Conservation (phyloP, 495 filamentous ascomycete genomes). For the Aspergillus hancockii region DNA sequence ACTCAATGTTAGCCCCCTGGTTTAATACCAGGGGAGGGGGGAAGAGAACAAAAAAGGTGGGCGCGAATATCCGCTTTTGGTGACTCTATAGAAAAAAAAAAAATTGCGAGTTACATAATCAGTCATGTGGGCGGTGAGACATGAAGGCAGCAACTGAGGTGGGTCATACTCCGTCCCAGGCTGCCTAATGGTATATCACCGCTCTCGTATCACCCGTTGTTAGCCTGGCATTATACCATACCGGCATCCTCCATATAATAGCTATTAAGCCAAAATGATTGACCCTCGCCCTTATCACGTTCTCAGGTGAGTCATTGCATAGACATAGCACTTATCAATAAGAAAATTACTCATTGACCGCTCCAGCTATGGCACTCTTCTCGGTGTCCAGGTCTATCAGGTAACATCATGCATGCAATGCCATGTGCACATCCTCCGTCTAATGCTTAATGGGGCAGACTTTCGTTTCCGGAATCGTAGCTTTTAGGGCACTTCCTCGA, state of each 20-base stretch:
- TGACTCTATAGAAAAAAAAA: constrained; percentile 6
- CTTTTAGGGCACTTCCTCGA: constrained; percentile 72
- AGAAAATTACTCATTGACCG: constrained; percentile 24
- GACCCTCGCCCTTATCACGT: constrained; percentile 76
- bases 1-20: constrained; percentile 23
- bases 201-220: not conserved
- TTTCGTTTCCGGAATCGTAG: constrained; percentile 75
- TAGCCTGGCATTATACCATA: not conserved
- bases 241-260: not conserved
- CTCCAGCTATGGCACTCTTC: constrained; percentile 72
- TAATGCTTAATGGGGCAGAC: constrained; percentile 46
- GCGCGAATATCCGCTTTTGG: constrained; percentile 1
- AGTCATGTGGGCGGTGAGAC: constrained; percentile 2
- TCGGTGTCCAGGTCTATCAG: constrained; percentile 80
- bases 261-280: constrained; percentile 27
- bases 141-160: too few relatives aligned
- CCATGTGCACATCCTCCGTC: not conserved
- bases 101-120: not conserved
- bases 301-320: constrained; percentile 57
- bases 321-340: constrained; percentile 6
- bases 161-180: too few relatives aligned
- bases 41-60: constrained; percentile 18
- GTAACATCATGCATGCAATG: constrained; percentile 38
- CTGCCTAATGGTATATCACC: not conserved
- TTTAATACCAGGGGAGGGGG: constrained; percentile 24